A percentile compares a stretch with the other conserved stretches of the same genome.
phyloP scores from a whole-genome alignment of 768 basidiomycete species.

The Dentipellis fragilis region DNA sequence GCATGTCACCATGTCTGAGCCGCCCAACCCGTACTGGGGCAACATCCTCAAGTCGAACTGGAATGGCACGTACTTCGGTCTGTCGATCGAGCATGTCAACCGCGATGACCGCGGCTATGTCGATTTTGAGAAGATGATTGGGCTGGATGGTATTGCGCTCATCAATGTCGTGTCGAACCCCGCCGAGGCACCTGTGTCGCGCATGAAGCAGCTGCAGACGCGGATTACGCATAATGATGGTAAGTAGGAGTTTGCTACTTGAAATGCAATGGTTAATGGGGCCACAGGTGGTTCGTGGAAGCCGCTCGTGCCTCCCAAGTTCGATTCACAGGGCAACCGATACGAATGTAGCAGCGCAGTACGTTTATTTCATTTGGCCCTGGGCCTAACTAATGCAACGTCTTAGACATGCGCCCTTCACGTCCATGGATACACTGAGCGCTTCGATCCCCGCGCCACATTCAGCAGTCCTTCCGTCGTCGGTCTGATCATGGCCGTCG shows the following conservation, averaged over 20 bases:
- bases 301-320: conserved; percentile 58
- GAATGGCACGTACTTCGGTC: conserved; percentile 93
- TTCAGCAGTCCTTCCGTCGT: conserved; percentile 89
- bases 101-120: conserved; percentile 82
- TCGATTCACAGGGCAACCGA: conserved; percentile 62
- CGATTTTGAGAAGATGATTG: conserved; percentile 97
- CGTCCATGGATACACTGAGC: conserved; percentile 93
- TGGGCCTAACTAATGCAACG: not conserved
- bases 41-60: conserved; percentile 93
- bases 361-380: conserved; percentile 16
- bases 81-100: conserved; percentile 83
- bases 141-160: conserved; percentile 90
- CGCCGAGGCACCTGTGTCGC: conserved; percentile 57
- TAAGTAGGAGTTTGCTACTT: conserved; percentile 21
- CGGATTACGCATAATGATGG: conserved; percentile 97
- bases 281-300: conserved; percentile 77
- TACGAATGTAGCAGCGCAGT: conserved; percentile 71
- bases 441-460: conserved; percentile 81
- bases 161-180: conserved; percentile 86
- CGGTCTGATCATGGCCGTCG: conserved; percentile 92
- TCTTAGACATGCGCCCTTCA: conserved; percentile 78
- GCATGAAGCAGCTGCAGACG: conserved; percentile 68
- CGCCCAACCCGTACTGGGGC: conserved; percentile 71
- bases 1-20: conserved; percentile 87
- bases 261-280: conserved; percentile 1